Base-by-base conservation (phyloP, 768 basidiomycete genomes). In the Heimioporus sp. region DNA sequence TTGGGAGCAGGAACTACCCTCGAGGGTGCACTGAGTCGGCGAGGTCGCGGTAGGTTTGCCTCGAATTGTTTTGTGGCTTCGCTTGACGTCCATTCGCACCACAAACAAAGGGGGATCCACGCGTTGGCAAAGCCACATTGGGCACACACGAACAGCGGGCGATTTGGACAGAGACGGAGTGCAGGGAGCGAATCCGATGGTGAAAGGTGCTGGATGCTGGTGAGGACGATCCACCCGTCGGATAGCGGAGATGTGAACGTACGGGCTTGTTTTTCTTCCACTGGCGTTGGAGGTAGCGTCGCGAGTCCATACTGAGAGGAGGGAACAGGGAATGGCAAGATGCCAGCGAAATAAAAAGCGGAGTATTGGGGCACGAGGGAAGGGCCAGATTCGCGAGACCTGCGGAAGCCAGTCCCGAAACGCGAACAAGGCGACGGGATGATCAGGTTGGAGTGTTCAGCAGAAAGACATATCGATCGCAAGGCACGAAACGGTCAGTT, bases 21-120 rank as follows among this genome's bases (percentile, higher is more conserved):
- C 13, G 61, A 48, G 0, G 66, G 65, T 15, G 67, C 69, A 35
- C 67, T 69, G 44, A 69, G 49, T 49, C 67, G 53, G 45, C 67
- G 67, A 28, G 69, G 58, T 17, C 76, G 70, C 34, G 75, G 72
- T 52, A 67, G 65, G 39, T 64, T 72, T 20, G 62, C 53, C 55
- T 78, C 73, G 55, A 74, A 76, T 42, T 66, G 68, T 46, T 62
- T 70, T 54, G 68, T 67, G 5, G 76, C 73, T 46, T 65, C 71
- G 16, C 67, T 60, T 21, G 76, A 78, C 5, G 74, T 71, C 77
- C 78, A 80, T 55, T 70, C 63, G 60, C 79, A 79, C 76, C 78
- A 80, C 16, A 79, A 61, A 66, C 78, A 80, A 53, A 80, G 67
- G 21, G 79, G 75, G 49, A 80, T 68, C 57, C 74, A 72, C 40